Percentiles rank a stretch among this genome's conserved stretches.
Evolutionary conservation across 768 basidiomycete genomes (phyloP).

Genomic region (Termitomyces sp.): DNA sequence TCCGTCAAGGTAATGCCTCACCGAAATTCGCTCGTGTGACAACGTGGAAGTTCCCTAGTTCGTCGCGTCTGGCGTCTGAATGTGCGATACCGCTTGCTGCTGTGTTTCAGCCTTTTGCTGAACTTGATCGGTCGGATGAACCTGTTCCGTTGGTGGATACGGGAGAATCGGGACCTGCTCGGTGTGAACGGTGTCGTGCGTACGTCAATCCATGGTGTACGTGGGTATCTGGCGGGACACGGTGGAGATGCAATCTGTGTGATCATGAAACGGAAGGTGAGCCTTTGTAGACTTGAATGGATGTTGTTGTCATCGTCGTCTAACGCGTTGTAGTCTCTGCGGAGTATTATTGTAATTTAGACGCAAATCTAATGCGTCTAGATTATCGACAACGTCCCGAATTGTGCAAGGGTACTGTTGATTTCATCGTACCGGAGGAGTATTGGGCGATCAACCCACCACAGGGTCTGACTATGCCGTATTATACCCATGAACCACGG

Average conservation of each 20-base stretch:
- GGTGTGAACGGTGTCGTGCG: slow-evolving; percentile 81
- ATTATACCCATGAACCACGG: slow-evolving; percentile 47
- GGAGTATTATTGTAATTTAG: slow-evolving; percentile 84
- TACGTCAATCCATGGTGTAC: slow-evolving; percentile 95
- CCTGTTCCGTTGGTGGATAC: slow-evolving; percentile 75
- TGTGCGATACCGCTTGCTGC: slow-evolving; percentile 84
- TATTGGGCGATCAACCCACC: slow-evolving; percentile 84
- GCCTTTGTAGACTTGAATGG: slow-evolving; percentile 21
- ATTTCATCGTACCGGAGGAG: slow-evolving; percentile 76
- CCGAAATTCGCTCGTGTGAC: slow-evolving; percentile 89
- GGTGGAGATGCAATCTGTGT: slow-evolving; percentile 94
- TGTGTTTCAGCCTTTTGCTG: slow-evolving; percentile 87
- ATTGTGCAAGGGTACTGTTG: slow-evolving; percentile 86
- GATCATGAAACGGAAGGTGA: slow-evolving; percentile 78
- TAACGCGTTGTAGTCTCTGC: slow-evolving; percentile 50
- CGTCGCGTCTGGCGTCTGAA: slow-evolving; percentile 73
- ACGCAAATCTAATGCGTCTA: slow-evolving; percentile 69
- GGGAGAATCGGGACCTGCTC: slow-evolving; percentile 69
- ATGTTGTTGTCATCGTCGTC: not conserved
- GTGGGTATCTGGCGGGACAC: slow-evolving; percentile 78
- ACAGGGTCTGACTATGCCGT: slow-evolving; percentile 47
- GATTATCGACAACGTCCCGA: slow-evolving; percentile 85
- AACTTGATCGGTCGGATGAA: slow-evolving; percentile 74
- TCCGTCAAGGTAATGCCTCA: slow-evolving; percentile 80
- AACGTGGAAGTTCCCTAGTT: slow-evolving; percentile 84